Evolutionary conservation across 495 filamentous ascomycete species (phyloP).

Genomic region (Letharia lupina): DNA sequence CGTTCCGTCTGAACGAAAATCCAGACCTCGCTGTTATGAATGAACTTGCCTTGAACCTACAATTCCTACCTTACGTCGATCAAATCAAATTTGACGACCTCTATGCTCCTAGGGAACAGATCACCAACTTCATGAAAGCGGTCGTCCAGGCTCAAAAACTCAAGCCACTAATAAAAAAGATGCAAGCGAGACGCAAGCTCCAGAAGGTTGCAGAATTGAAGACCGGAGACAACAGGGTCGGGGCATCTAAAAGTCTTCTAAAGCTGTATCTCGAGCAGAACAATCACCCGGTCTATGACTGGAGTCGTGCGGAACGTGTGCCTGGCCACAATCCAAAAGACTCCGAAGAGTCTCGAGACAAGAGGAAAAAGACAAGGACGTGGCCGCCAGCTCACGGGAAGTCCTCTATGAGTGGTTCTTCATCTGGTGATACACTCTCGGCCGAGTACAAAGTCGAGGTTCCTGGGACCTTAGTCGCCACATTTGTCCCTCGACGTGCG

Average conservation of each 20-base stretch:
- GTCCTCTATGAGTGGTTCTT: neutral
- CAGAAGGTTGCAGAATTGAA: conserved; percentile 3
- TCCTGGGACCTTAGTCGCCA: neutral
- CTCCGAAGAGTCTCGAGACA: neutral
- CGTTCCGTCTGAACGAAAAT: conserved; percentile 18
- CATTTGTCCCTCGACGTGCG: neutral
- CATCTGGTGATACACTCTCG: neutral
- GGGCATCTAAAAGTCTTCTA: conserved; percentile 4
- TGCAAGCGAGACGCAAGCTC: conserved; percentile 14
- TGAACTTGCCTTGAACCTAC: conserved; percentile 23
- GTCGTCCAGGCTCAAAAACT: conserved; percentile 14
- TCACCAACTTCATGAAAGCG: conserved; percentile 17
- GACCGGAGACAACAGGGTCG: neutral
- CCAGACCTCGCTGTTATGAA: conserved; percentile 22
- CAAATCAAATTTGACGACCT: conserved; percentile 20
- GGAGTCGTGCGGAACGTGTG: conserved; percentile 15
- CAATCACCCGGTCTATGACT: conserved; percentile 12
- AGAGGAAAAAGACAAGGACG: conserved; percentile 11
- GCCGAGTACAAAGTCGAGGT: conserved; percentile 1
- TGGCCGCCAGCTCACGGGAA: conserved; percentile 10
- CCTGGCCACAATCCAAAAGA: neutral
- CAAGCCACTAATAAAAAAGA: conserved; percentile 12
- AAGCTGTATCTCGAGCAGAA: conserved; percentile 9
- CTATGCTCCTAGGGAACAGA: conserved; percentile 21
- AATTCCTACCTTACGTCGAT: conserved; percentile 24